These are phyloP conservation scores for Pseudogymnoascus sp. DNA, from an alignment of 2,329 filamentous ascomycete genomes.

Conservation along the genomic window DNA sequence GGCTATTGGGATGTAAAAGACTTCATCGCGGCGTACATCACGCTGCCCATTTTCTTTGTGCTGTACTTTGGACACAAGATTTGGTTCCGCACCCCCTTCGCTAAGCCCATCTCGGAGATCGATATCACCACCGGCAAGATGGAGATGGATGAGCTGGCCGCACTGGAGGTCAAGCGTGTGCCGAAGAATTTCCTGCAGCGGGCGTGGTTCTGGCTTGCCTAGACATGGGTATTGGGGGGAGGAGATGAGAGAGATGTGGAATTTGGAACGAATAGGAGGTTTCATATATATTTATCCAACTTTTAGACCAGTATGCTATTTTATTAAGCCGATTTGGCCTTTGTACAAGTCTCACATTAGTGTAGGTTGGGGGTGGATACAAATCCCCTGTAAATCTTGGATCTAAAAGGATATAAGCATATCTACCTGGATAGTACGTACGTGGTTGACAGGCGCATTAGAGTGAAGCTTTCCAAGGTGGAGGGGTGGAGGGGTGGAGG, in stretches of 20 bases:
- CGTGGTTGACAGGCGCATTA: neutral
- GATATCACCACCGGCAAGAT: constrained; percentile 50
- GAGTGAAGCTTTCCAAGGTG: neutral
- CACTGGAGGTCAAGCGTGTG: constrained; percentile 40
- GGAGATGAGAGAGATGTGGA: constrained; percentile 1
- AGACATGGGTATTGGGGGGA: neutral
- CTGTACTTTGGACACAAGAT: constrained; percentile 56
- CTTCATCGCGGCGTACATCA: constrained; percentile 60
- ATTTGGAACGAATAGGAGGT: neutral
- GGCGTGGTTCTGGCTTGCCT: constrained; percentile 50
- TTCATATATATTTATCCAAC: constrained; percentile 5
- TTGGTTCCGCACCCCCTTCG: constrained; percentile 36
- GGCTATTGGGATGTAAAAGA: constrained; percentile 50
- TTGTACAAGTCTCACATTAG: constrained; percentile 1
- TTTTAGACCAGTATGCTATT: constrained; percentile 11
- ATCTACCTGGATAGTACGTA: neutral
- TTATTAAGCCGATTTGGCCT: constrained; percentile 6
- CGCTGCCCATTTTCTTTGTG: constrained; percentile 49
- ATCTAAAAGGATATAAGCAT: neutral
- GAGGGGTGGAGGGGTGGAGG: neutral
- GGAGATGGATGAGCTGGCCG: constrained; percentile 45
- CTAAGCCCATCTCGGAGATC: constrained; percentile 39
- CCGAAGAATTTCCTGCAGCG: constrained; percentile 44
- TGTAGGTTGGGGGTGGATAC: neutral
- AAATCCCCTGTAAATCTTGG: neutral